Conservation (phyloP, 441 rosid genomes). For the Populus hybrid region DNA sequence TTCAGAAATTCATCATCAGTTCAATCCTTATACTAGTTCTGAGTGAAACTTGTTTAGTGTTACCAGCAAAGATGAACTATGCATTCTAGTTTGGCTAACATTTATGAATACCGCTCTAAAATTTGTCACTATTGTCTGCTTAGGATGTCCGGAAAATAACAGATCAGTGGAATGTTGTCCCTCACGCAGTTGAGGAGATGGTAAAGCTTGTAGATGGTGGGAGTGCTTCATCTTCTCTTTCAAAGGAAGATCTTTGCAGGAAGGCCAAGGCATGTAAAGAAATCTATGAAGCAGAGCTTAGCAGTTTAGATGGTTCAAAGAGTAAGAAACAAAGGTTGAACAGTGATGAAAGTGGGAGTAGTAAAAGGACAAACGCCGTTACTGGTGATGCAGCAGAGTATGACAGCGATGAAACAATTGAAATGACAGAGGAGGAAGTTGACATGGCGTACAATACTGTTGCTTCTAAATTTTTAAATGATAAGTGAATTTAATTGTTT, state of each 20-base stretch:
- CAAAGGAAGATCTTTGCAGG: slow-evolving; percentile 49
- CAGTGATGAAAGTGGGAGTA: slow-evolving; percentile 16
- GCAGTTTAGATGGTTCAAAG: slow-evolving; percentile 18
- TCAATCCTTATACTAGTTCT: neutral
- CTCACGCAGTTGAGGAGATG: slow-evolving; percentile 75
- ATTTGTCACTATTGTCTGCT: slow-evolving; percentile 13
- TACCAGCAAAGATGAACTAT: neutral
- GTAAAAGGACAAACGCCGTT: slow-evolving; percentile 16
- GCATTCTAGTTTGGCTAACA: neutral
- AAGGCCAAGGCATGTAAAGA: slow-evolving; percentile 60
- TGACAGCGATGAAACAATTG: slow-evolving; percentile 84
- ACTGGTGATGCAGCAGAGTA: slow-evolving; percentile 35
- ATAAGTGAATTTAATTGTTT: neutral
- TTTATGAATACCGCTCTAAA: neutral
- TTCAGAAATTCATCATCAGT: neutral
- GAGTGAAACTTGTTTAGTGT: neutral
- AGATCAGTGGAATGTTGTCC: slow-evolving; percentile 87
- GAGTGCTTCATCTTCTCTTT: slow-evolving; percentile 25
- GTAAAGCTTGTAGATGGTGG: slow-evolving; percentile 42
- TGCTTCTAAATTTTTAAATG: slow-evolving; percentile 32
- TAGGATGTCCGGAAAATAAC: slow-evolving; percentile 54
- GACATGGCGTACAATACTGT: slow-evolving; percentile 50
- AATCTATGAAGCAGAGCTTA: slow-evolving; percentile 59
- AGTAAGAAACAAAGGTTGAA: slow-evolving; percentile 21
- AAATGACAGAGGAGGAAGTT: slow-evolving; percentile 93